Conservation (phyloP, 305 asterid species). For the Fraxinus ornus region DNA sequence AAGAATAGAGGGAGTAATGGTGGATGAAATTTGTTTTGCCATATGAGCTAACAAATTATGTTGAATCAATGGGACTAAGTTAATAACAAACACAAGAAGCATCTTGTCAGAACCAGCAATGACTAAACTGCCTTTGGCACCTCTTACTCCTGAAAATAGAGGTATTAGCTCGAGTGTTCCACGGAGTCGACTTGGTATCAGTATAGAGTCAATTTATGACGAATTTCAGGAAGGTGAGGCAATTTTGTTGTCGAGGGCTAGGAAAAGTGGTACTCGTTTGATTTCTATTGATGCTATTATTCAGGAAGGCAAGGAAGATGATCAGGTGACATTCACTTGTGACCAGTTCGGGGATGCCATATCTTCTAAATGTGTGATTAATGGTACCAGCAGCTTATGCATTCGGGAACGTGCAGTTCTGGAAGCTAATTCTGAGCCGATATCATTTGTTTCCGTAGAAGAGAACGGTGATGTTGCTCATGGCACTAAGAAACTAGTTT, state of each 20-base stretch:
- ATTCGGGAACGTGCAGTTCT: slow-evolving; percentile 30
- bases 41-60: slow-evolving; percentile 23
- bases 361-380: slow-evolving; percentile 26
- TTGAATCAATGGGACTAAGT: slow-evolving; percentile 32
- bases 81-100: slow-evolving; percentile 22
- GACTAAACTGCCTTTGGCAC: slow-evolving; percentile 46
- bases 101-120: slow-evolving; percentile 41
- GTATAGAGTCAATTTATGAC: slow-evolving; percentile 30
- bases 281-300: slow-evolving; percentile 23
- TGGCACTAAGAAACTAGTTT: slow-evolving; percentile 39
- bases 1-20: background rate
- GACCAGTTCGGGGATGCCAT: slow-evolving; percentile 18
- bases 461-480: slow-evolving; percentile 29
- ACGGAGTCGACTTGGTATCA: slow-evolving; percentile 33
- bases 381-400: slow-evolving; percentile 23
- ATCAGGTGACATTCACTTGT: slow-evolving; percentile 17
- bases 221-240: slow-evolving; percentile 26
- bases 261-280: slow-evolving; percentile 31
- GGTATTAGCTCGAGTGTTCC: slow-evolving; percentile 21
- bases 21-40: slow-evolving; percentile 30
- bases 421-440: slow-evolving; percentile 26
- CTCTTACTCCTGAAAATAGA: slow-evolving; percentile 35
- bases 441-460: slow-evolving; percentile 18
- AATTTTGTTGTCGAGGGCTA: slow-evolving; percentile 21
- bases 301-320: slow-evolving; percentile 25